Conservation (phyloP, 2,329 filamentous ascomycete species). For the Emergomyces orientalis region DNA sequence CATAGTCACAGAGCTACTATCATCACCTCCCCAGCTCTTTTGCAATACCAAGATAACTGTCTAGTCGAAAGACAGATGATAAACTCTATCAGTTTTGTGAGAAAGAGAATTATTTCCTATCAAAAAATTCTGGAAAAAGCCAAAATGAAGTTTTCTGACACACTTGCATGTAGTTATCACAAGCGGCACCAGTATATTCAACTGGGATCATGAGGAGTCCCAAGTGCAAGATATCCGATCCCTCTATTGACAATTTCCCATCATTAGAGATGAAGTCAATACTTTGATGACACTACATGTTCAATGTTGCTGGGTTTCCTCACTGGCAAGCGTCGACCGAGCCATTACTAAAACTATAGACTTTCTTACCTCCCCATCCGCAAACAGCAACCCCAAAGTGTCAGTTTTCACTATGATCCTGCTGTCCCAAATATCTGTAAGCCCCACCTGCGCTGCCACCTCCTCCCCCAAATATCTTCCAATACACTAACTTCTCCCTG, state of each 20-base stretch:
- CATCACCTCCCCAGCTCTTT: too few relatives aligned
- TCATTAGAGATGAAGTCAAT: slow-evolving; percentile 1
- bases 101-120: background rate
- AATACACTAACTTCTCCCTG: background rate
- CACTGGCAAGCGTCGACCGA: background rate
- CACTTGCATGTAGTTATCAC: background rate
- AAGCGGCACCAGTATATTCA: background rate
- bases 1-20: too few relatives aligned
- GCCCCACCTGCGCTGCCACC: background rate
- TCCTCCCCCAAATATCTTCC: background rate
- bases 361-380: background rate
- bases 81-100: slow-evolving; percentile 4
- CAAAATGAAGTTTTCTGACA: background rate
- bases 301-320: background rate
- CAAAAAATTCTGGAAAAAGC: background rate
- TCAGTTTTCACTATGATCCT: slow-evolving; percentile 2
- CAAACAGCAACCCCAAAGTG: background rate
- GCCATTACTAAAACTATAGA: background rate
- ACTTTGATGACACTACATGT: background rate
- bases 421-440: background rate
- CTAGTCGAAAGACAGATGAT: slow-evolving; percentile 10
- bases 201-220: background rate
- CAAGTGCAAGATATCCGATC: background rate
- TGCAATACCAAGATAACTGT: too few relatives aligned
- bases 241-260: background rate